Base-by-base conservation (phyloP, 78 protist genomes). In the Goniomonas avonlea region DNA sequence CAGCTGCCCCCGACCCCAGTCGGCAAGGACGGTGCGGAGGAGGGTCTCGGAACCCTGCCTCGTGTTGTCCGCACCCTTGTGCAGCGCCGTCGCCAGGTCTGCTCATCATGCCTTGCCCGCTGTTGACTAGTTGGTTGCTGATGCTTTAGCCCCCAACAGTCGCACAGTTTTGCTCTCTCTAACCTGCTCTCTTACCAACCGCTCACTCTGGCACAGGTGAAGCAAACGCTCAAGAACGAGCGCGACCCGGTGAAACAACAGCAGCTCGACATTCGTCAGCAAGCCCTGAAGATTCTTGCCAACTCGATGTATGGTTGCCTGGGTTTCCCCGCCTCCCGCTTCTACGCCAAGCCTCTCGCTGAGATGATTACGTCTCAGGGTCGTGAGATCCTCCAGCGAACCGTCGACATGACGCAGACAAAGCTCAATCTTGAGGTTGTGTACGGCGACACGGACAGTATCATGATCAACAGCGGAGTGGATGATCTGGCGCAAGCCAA, bases 391-490 rank as follows among this genome's bases (percentile, higher is more conserved):
- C 90, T 96, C 40, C 80, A 87, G 75, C 32, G 60, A 3, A 82
- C 97, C 18, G 81, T 77, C 15, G 88, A 82, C 34, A 39, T 69
- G 50, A 38, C 77, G 1, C 77, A 70, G 73, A 80, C 8, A 27
- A 43, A 66, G 77, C 68, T 85, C 56, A 21, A 38, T 32, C 84
- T 88, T 27, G 83, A 86, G 29, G 98, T 98, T 27, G 84, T 98
- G 45, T 98, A 97, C 79, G 99, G 99, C n/a, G 99, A 98, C 91
- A 98, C 99, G 1, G 99, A 98, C 81, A 94, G 98, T 0, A 39
- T 98, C 25, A 96, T 98, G 98, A 43, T 98, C 31, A 63, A 93
- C 79, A 86, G 99, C 1, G 65, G 83, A 47, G 37, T 38, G 39
- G 40, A 21, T n/a, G 86, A 75, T 11, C 32, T 75, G 63, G 69